Evolutionary conservation across 208 protist species (phyloP).

Genomic region (Wallacemonas sp.): DNA sequence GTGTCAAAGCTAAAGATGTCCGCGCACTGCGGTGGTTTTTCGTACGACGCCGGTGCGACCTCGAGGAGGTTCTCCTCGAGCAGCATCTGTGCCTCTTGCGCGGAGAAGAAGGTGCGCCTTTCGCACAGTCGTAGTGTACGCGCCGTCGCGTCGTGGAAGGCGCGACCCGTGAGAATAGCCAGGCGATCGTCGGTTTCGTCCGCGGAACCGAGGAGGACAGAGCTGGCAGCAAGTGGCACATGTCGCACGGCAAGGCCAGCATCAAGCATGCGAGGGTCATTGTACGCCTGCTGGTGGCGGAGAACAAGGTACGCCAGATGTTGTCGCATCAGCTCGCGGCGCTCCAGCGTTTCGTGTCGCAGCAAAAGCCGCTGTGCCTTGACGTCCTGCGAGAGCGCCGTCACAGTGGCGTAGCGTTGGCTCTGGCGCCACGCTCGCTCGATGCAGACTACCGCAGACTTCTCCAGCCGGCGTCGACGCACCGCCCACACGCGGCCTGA

Average conservation of each 20-base stretch:
- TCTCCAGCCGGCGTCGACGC: not conserved
- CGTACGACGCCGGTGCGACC: not conserved
- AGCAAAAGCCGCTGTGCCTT: constrained; percentile 35
- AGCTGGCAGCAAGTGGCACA: not conserved
- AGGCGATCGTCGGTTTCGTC: not conserved
- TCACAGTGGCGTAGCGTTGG: constrained; percentile 14
- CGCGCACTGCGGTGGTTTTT: not conserved
- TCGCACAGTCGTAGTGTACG: constrained; percentile 23
- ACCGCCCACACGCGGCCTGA: not conserved
- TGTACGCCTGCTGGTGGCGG: constrained; percentile 68
- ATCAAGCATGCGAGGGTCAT: constrained; percentile 35
- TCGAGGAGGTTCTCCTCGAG: constrained; percentile 10
- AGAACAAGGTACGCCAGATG: constrained; percentile 46
- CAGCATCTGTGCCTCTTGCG: constrained; percentile 33
- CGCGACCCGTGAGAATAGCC: not conserved
- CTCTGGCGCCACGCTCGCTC: constrained; percentile 43
- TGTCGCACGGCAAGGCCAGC: constrained; percentile 21
- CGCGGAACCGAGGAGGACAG: not conserved
- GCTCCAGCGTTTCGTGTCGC: constrained; percentile 55
- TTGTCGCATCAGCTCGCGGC: constrained; percentile 48
- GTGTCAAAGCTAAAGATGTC: constrained; percentile 7
- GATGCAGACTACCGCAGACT: constrained; percentile 28
- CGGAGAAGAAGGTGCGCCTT: constrained; percentile 44
- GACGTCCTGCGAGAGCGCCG: constrained; percentile 15
- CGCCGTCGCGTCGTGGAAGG: constrained; percentile 9